A percentile compares a stretch with the other conserved stretches of the same genome.
Evolutionary conservation across 331 rosid genomes (phyloP).

Genomic region (Prunus yedoensis): DNA sequence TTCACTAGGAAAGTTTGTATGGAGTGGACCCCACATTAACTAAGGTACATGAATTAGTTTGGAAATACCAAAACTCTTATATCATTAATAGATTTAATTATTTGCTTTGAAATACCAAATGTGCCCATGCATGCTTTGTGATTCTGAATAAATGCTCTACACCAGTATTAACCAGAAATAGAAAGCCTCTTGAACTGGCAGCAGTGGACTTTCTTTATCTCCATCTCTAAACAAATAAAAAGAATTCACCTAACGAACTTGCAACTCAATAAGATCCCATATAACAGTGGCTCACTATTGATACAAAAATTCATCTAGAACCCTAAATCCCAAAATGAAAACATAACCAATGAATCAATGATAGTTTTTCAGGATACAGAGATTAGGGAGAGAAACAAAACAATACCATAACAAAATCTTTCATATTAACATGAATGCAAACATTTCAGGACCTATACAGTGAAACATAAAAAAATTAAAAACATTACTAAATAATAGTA

Average conservation of each 20-base stretch:
- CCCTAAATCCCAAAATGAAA: neutral
- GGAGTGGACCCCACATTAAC: neutral
- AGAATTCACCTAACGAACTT: neutral
- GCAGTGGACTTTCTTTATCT: neutral
- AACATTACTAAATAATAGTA: slow-evolving; percentile 21
- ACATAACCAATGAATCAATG: neutral
- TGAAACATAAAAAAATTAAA: neutral
- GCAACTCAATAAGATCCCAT: neutral
- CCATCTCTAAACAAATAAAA: neutral
- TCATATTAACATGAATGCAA: neutral
- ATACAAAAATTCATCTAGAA: neutral
- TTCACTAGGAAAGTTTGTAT: neutral
- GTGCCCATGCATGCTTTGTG: neutral
- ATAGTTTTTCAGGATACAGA: neutral
- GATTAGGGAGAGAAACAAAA: neutral
- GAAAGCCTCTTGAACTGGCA: neutral
- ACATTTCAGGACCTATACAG: neutral
- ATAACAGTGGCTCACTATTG: neutral
- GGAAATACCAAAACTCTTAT: neutral
- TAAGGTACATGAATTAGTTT: neutral
- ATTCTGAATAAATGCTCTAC: neutral
- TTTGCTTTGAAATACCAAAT: neutral
- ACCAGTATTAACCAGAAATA: neutral
- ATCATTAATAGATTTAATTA: too few relatives aligned
- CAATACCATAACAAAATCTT: neutral